A percentile compares a stretch with the other conserved stretches of the same genome.
Conservation (phyloP, 129 eudicot species). For the Erigeron canadensis region DNA sequence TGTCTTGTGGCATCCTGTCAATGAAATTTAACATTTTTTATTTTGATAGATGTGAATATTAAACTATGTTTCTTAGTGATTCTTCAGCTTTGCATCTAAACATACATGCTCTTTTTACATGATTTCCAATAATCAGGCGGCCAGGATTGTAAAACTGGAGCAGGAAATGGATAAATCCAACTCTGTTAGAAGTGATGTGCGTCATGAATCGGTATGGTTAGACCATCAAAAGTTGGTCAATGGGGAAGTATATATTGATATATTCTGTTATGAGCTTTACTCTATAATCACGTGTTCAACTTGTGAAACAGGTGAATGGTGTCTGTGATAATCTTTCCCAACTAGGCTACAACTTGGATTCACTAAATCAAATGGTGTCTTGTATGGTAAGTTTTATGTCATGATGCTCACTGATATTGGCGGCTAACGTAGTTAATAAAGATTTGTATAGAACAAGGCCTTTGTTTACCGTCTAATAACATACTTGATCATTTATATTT, state of each 20-base stretch:
- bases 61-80: neutral
- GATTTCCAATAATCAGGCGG: constrained; percentile 51
- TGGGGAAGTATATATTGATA: neutral
- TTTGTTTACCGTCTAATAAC: constrained; percentile 4
- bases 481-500: no score
- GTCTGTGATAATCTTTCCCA: constrained; percentile 70
- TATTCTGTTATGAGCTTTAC: constrained; percentile 1
- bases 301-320: constrained; percentile 64
- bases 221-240: neutral
- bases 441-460: neutral
- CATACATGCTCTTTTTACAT: neutral
- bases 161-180: constrained; percentile 74
- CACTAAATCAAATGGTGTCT: constrained; percentile 56
- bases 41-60: neutral
- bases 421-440: neutral
- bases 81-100: constrained; percentile 12
- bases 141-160: constrained; percentile 83
- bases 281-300: neutral
- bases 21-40: constrained; percentile 4
- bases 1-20: no score
- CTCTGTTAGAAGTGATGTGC: constrained; percentile 62
- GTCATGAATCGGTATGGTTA: neutral
- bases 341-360: constrained; percentile 59
- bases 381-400: constrained; percentile 67
- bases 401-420: neutral